Conservation (phyloP, 495 filamentous ascomycete genomes). For the Thermochaetoides thermophila region DNA sequence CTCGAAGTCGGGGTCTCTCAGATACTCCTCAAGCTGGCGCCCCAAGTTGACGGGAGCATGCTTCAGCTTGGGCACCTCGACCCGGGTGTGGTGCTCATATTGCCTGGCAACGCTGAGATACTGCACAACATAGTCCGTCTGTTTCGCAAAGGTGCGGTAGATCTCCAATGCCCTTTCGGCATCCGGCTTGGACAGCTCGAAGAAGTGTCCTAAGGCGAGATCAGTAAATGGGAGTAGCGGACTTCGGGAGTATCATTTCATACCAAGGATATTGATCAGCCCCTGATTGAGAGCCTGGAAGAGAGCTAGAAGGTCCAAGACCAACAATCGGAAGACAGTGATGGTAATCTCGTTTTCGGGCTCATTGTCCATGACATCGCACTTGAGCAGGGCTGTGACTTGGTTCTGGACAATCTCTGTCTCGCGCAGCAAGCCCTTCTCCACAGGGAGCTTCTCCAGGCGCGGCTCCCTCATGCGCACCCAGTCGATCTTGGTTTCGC, state of each 20-base stretch:
- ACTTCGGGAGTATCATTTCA: too few relatives aligned
- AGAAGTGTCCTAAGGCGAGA: conserved; percentile 92
- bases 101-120: conserved; percentile 77
- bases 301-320: conserved; percentile 75
- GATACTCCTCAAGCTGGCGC: conserved; percentile 81
- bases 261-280: conserved; percentile 94
- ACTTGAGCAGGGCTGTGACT: conserved; percentile 71
- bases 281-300: conserved; percentile 96
- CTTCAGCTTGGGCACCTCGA: conserved; percentile 95
- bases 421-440: conserved; percentile 85
- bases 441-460: conserved; percentile 73
- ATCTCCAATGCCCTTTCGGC: conserved; percentile 84
- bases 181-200: conserved; percentile 92
- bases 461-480: conserved; percentile 70
- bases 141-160: conserved; percentile 83
- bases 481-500: conserved; percentile 76
- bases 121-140: conserved; percentile 83
- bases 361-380: conserved; percentile 81
- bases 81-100: conserved; percentile 77
- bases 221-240: too few relatives aligned
- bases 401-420: conserved; percentile 85
- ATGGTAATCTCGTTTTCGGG: conserved; percentile 95
- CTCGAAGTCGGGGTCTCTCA: conserved; percentile 94
- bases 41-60: conserved; percentile 88
- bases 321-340: conserved; percentile 85